Base-by-base conservation (phyloP, 305 asterid genomes). In the Nicotiana rustica region DNA sequence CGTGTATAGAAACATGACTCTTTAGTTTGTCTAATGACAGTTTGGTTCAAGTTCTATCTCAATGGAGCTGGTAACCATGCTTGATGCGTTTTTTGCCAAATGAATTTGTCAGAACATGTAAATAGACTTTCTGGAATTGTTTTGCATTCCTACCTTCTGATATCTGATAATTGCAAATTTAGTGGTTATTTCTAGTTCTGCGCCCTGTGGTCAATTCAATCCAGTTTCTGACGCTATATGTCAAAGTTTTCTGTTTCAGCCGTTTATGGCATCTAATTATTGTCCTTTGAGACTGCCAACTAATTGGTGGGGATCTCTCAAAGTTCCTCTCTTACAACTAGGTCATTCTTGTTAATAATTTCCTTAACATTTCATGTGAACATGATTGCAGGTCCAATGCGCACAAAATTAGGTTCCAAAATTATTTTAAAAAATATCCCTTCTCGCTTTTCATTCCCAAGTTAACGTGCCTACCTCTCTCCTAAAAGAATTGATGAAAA, bases 1-100 rank as follows among this genome's bases (percentile, higher is more conserved):
- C 47, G 79, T 90, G 93, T 90, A 91, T 78, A 92, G 93, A 85
- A 85, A 83, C 83, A 15, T 52, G 77, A 82, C 47, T 77, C 66
- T 15, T 76, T 76, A 55, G 80, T 19, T 29, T 83, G 80, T 13
- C 15, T 83, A 82, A 81, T 79, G 86, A 80, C 80, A 60, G 82
- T 83, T 84, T 73, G 80, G 70, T 76, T 86, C 80, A 59, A 73
- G 62, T 76, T 76, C 31, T 9, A 55, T 41, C 66, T 47, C 8
- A 17, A 62, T 55, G 80, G 62, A 55, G 17, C n/a, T 52, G 21
- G 64, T 29, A 29, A 15, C 31, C 56, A 2, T 29, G 17, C 47
- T 76, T 52, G 80, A 76, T 29, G 66, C 25, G 29, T 1, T 29
- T 73, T 55, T 25, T 76, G 31, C 1, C 49, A 17, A 76, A 76